Base-by-base conservation (phyloP, 1,284 basidiomycete species). In the Papiliotrema flavescens region DNA sequence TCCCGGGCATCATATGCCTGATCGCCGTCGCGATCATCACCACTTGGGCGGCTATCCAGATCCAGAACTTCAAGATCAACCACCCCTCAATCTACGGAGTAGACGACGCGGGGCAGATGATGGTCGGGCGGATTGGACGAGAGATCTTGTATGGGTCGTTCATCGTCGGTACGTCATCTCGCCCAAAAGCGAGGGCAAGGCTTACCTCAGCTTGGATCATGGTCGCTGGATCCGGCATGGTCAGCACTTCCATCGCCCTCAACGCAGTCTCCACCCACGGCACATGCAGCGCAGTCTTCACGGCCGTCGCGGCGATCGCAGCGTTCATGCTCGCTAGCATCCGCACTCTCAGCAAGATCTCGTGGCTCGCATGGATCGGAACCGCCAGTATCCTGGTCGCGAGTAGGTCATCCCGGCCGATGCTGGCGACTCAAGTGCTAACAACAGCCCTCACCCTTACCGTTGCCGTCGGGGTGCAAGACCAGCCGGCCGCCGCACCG, bases 241-340 rank as follows among this genome's bases (percentile, higher is more conserved):
- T 77, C 37, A 63, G 67, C 20, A 57, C 76, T 26, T 68, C 73
- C 9, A 73, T 75, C 46, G 72, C 76, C 0, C 63, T 79, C 44
- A 78, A 79, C 66, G 71, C 77, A 26, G 62, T 79, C 24, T 52
- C 51, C n/a, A 49, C 54, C 1, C 72, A 76, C 61, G 72, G 62
- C 14, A 64, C 68, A 0, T 77, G 75, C 59, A 76, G 74, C 2
- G 69, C 72, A 46, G 66, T 69, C 32, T 76, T 74, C 36, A 64
- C 70, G 9, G 66, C 66, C n/a, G 65, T 76, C 23, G 68, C 65
- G 4, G 62, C 67, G 17, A 53, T 74, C 53, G 43, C 60, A 40
- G 63, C 65, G 28, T 65, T 66, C 48, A 15, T 64, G 32, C 55
- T 76, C 41, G 62, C 71, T 13, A 65, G 65, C 6, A 63, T 77